Conservation (phyloP, 306 rosid species). For the Lagenaria siceraria region DNA sequence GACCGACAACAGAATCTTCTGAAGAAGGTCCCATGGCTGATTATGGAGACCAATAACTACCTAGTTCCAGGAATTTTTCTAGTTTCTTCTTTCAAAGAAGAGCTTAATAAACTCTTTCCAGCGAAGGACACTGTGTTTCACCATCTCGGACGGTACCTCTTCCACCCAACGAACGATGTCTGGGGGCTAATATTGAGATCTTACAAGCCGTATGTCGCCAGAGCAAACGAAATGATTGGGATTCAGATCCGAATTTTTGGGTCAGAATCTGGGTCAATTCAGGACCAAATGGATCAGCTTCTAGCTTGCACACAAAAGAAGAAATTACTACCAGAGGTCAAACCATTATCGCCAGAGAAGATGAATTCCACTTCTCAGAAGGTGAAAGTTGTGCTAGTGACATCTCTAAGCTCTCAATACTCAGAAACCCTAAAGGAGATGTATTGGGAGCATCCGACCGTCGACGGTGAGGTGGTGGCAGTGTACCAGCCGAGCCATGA, state of each 20-base stretch:
- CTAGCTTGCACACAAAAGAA: constrained; percentile 14
- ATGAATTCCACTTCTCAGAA: constrained; percentile 9
- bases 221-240: constrained; percentile 5
- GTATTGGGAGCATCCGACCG: constrained; percentile 50
- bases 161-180: constrained; percentile 7
- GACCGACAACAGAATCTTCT: constrained; percentile 1
- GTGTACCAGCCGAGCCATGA: constrained; percentile 71
- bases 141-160: constrained; percentile 10
- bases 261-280: neutral
- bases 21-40: constrained; percentile 1
- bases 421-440: constrained; percentile 38
- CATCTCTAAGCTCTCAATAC: constrained; percentile 52
- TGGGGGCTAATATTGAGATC: constrained; percentile 9
- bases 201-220: neutral
- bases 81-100: neutral
- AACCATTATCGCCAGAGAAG: neutral
- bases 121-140: constrained; percentile 11
- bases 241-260: constrained; percentile 8
- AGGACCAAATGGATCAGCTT: constrained; percentile 8
- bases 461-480: constrained; percentile 42
- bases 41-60: constrained; percentile 12
- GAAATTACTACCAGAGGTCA: constrained; percentile 40
- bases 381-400: constrained; percentile 42
- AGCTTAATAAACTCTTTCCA: neutral
- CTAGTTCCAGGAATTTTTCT: constrained; percentile 3